Percentiles rank a stretch among this genome's conserved stretches.
phyloP scores from a whole-genome alignment of 2,329 filamentous ascomycete species.

The Talaromyces sp. region DNA sequence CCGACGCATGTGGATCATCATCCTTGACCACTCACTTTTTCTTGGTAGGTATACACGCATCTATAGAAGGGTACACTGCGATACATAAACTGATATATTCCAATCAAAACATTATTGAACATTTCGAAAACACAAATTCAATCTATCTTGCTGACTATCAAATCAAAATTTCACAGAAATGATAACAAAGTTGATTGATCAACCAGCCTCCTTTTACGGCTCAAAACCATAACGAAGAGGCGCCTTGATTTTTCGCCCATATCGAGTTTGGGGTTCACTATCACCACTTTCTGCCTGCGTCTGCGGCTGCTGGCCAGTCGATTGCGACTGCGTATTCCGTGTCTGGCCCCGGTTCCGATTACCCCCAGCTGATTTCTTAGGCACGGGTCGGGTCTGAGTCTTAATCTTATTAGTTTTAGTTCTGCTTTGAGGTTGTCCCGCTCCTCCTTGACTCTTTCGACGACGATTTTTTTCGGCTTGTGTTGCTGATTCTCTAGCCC shows the following conservation, averaged over 20 bases:
- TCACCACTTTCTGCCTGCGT: not conserved
- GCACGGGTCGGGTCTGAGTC: not conserved
- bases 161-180: not conserved
- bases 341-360: too few species aligned
- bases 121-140: too few species aligned
- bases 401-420: not conserved
- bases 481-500: not conserved
- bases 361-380: too few species aligned
- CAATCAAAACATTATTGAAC: not conserved
- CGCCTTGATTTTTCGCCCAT: not conserved
- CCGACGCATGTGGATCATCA: slow-evolving; percentile 31
- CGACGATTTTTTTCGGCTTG: not conserved
- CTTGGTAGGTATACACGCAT: not conserved
- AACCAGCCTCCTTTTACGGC: not conserved
- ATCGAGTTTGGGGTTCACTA: not conserved
- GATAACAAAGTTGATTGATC: not conserved
- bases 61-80: not conserved
- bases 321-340: not conserved
- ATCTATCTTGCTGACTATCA: not conserved
- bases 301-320: not conserved
- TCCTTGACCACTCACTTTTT: not conserved
- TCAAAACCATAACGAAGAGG: not conserved
- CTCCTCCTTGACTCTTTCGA: not conserved
- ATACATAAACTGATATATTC: not conserved
- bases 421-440: not conserved